Base-by-base conservation (phyloP, 805 yeast species). In the Starmera amethionina region DNA sequence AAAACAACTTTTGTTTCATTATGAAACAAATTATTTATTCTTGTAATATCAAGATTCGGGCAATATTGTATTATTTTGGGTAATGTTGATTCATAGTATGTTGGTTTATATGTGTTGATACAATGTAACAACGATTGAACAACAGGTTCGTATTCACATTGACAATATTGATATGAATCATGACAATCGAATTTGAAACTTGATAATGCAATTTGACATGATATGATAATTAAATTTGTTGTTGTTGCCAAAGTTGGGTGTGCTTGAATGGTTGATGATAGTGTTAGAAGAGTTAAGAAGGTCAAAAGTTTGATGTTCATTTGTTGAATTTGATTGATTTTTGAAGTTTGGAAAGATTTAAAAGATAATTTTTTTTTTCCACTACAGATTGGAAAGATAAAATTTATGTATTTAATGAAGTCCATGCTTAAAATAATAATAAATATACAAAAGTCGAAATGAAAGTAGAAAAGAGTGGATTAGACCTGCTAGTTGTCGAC, bases 131-230 rank as follows among this genome's bases (percentile, higher is more conserved):
- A 27, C 2, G 55, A 51, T 2, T 46, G 50, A 11, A 43, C 37
- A 28, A 42, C 9, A 2, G 57, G 57, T 12, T 42, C 47, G 16
- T 51, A 47, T 1, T 33, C 28, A 27, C 56, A 53, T 5, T 46
- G 19, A 36, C 58, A 53, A 0, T 13, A 12, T 47, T 49, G 50
- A 5, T 32, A 32, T 2, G 38, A 30, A 2, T 35, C 49, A 1
- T 37, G 13, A 22, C 58, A 53, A 4, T 40, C 54, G 22, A 53
- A 53, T 11, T 42, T 43, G 43, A 41, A 49, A 3, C 34, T 30
- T 2, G 33, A 13, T 4, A 51, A 41, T 0, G 52, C 49, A 8
- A 45, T 32, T 31, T 53, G 55, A 16, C 58, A 53, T 6, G 58
- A 49, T 37, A 38, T 49, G 9, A 53, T 35, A 10, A 52, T 51